Conservation (phyloP, 768 basidiomycete genomes). For the Suillus brevipes region DNA sequence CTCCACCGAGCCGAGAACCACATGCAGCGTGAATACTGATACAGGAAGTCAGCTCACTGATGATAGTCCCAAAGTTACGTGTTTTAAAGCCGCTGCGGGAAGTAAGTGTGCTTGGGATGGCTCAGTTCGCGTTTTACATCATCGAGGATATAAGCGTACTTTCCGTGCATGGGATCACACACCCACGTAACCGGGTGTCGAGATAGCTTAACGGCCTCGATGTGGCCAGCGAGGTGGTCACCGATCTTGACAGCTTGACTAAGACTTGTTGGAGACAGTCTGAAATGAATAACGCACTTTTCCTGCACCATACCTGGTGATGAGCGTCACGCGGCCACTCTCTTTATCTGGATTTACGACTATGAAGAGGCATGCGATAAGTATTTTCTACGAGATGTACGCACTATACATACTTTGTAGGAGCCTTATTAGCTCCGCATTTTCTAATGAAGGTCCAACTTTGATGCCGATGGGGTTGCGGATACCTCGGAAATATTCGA, state of each 20-base stretch:
- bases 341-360: constrained; percentile 89
- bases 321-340: constrained; percentile 80
- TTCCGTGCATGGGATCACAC: constrained; percentile 99
- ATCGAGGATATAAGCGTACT: constrained; percentile 55
- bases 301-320: constrained; percentile 88
- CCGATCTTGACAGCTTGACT: constrained; percentile 55
- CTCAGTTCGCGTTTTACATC: not conserved
- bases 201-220: constrained; percentile 73
- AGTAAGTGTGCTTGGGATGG: constrained; percentile 69
- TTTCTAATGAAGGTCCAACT: constrained; percentile 85
- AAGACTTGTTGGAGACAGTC: not conserved
- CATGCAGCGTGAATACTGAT: constrained; percentile 76
- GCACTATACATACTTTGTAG: constrained; percentile 63
- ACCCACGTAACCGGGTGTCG: constrained; percentile 92
- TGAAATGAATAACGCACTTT: constrained; percentile 52
- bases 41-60: constrained; percentile 80
- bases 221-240: constrained; percentile 73
- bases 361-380: constrained; percentile 27
- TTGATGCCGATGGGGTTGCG: constrained; percentile 96
- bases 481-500: constrained; percentile 93
- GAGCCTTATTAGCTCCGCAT: constrained; percentile 73
- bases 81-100: constrained; percentile 85
- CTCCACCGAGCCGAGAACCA: constrained; percentile 75
- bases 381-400: not conserved
- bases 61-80: constrained; percentile 84